Conservation (phyloP, 2,329 filamentous ascomycete genomes). For the Beauveria sp. region DNA sequence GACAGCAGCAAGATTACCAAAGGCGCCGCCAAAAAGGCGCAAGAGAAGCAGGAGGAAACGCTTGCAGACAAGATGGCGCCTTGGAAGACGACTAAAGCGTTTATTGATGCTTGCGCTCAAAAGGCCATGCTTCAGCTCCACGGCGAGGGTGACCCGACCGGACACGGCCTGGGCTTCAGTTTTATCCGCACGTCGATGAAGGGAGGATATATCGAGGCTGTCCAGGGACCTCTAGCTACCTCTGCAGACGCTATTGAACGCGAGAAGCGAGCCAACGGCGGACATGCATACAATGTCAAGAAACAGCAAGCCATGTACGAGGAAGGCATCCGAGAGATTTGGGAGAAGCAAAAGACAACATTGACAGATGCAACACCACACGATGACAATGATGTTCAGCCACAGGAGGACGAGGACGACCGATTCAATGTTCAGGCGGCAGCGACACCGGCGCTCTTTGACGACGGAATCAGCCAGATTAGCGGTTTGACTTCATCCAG, state of each 20-base stretch:
- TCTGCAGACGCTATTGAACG: slow-evolving; percentile 81
- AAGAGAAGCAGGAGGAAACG: slow-evolving; percentile 55
- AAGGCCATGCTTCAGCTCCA: slow-evolving; percentile 97
- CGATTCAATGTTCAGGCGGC: slow-evolving; percentile 65
- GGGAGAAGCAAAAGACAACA: slow-evolving; percentile 74
- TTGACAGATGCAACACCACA: slow-evolving; percentile 66
- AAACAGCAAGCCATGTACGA: slow-evolving; percentile 89
- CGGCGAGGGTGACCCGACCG: slow-evolving; percentile 89
- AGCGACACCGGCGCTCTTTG: slow-evolving; percentile 57
- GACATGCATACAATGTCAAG: slow-evolving; percentile 96
- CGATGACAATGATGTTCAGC: slow-evolving; percentile 52
- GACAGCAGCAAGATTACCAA: slow-evolving; percentile 33
- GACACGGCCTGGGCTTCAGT: slow-evolving; percentile 87
- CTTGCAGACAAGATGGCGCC: slow-evolving; percentile 86
- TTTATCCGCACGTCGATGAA: slow-evolving; percentile 99
- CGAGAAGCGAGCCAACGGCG: slow-evolving; percentile 80
- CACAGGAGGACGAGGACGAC: slow-evolving; percentile 55
- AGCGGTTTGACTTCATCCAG: slow-evolving; percentile 60
- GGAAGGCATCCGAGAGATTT: slow-evolving; percentile 83
- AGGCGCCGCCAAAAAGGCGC: slow-evolving; percentile 31
- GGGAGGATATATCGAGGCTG: slow-evolving; percentile 77
- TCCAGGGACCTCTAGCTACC: slow-evolving; percentile 57
- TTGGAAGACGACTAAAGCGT: slow-evolving; percentile 95
- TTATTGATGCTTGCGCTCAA: slow-evolving; percentile 83
- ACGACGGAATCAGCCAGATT: slow-evolving; percentile 76